These are phyloP conservation scores for Tulasnella sp. DNA, from an alignment of 768 basidiomycete genomes.

Conservation along the genomic window DNA sequence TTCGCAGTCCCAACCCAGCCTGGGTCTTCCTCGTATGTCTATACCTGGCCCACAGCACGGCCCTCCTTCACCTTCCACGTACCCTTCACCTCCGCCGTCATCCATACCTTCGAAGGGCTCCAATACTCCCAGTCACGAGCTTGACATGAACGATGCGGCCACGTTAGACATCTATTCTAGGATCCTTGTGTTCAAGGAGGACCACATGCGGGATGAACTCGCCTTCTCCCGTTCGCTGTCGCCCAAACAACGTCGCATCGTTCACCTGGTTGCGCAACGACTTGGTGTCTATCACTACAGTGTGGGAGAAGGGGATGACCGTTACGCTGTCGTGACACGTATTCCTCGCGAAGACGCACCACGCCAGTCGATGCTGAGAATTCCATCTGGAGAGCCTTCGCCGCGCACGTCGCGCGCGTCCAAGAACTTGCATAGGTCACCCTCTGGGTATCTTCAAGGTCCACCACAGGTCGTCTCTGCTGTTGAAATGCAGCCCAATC, in stretches of 20 bases:
- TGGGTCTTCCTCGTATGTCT: slow-evolving; percentile 37
- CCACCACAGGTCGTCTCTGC: slow-evolving; percentile 21
- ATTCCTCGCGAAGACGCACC: slow-evolving; percentile 54
- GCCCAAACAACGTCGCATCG: slow-evolving; percentile 79
- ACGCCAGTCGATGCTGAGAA: slow-evolving; percentile 2
- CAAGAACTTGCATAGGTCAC: slow-evolving; percentile 69
- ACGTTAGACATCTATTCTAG: slow-evolving; percentile 96
- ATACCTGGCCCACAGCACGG: slow-evolving; percentile 20
- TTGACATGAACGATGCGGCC: slow-evolving; percentile 92
- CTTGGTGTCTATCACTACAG: slow-evolving; percentile 92
- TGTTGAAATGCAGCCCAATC: slow-evolving; percentile 17
- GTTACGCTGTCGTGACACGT: slow-evolving; percentile 89
- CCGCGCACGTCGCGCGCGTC: slow-evolving; percentile 26
- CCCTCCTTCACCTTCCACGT: slow-evolving; percentile 36
- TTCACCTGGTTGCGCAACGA: slow-evolving; percentile 94
- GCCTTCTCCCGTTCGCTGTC: slow-evolving; percentile 85
- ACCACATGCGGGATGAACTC: slow-evolving; percentile 92
- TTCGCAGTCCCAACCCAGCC: neutral
- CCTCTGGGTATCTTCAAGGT: slow-evolving; percentile 66
- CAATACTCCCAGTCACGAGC: slow-evolving; percentile 46
- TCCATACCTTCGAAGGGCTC: slow-evolving; percentile 57
- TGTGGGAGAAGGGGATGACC: slow-evolving; percentile 83
- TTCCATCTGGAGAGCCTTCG: neutral
- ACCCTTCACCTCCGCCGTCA: slow-evolving; percentile 37
- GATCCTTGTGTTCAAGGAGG: slow-evolving; percentile 94